Conservation (phyloP, 768 basidiomycete genomes). For the Lactarius evosmus region DNA sequence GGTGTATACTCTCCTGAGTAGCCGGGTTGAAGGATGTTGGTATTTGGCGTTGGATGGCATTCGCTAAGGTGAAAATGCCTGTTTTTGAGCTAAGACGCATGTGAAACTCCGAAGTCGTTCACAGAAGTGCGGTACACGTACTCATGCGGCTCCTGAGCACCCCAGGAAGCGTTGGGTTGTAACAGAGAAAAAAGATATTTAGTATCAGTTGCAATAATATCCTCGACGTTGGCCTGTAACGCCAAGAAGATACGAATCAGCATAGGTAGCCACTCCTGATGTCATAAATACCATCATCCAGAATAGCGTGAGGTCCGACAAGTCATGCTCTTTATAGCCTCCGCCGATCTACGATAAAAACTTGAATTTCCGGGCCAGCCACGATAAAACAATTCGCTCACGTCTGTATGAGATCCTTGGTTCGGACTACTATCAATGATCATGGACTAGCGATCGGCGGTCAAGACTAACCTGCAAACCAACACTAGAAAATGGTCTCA, state of each 20-base stretch:
- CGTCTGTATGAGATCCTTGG: slow-evolving; percentile 36
- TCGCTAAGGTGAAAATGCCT: slow-evolving; percentile 16
- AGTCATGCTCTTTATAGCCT: slow-evolving; percentile 63
- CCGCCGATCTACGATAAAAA: slow-evolving; percentile 54
- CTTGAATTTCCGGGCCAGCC: slow-evolving; percentile 19
- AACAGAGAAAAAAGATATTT: slow-evolving; percentile 49
- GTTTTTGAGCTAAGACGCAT: slow-evolving; percentile 39
- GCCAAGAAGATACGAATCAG: slow-evolving; percentile 10
- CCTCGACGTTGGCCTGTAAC: slow-evolving; percentile 51
- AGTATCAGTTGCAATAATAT: slow-evolving; percentile 55
- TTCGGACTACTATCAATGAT: not conserved
- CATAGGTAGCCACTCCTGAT: not conserved
- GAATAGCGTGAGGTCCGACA: slow-evolving; percentile 58
- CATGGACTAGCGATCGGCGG: not conserved
- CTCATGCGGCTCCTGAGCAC: slow-evolving; percentile 60
- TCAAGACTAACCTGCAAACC: slow-evolving; percentile 57
- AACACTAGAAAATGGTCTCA: slow-evolving; percentile 45
- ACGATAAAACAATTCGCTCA: slow-evolving; percentile 30
- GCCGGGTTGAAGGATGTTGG: slow-evolving; percentile 10
- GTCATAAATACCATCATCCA: slow-evolving; percentile 59
- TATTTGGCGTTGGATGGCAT: slow-evolving; percentile 10
- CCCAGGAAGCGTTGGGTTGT: slow-evolving; percentile 57
- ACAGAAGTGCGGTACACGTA: slow-evolving; percentile 35
- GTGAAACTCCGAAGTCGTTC: slow-evolving; percentile 3
- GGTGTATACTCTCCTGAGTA: slow-evolving; percentile 22